Conservation (phyloP, 306 rosid species). For the Gleditsia sinensis region DNA sequence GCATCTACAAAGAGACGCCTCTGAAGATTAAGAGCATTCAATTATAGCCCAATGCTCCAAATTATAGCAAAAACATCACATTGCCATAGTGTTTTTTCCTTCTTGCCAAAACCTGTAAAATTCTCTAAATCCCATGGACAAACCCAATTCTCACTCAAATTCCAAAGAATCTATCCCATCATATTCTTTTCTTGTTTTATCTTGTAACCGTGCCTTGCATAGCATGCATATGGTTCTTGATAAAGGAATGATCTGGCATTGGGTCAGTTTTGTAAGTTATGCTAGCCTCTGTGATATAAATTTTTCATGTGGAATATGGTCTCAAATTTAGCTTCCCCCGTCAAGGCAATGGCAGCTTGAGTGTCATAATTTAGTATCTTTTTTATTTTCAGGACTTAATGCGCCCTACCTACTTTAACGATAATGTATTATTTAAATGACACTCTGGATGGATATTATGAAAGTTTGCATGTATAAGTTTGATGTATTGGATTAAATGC, state of each 20-base stretch:
- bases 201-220: neutral
- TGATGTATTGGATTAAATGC: conserved; percentile 3
- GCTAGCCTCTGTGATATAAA: too few species aligned
- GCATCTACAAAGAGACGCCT: too few species aligned
- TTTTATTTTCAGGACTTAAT: neutral
- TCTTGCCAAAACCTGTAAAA: too few species aligned
- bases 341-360: neutral
- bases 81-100: too few species aligned
- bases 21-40: too few species aligned
- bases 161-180: too few species aligned
- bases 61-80: too few species aligned
- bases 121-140: too few species aligned
- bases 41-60: too few species aligned
- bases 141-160: too few species aligned
- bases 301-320: neutral
- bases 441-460: conserved; percentile 1
- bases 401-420: neutral
- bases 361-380: neutral
- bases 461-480: conserved; percentile 8
- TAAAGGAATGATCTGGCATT: conserved; percentile 8
- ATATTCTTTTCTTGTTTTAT: too few species aligned
- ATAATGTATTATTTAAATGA: neutral
- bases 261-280: conserved; percentile 8
- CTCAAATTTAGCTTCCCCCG: neutral
- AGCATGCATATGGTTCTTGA: neutral